Evolutionary conservation across 352 stramenopile species (phyloP), one percentile per base, ranked within the genome.

Genomic region (Phytophthora citricola): DNA sequence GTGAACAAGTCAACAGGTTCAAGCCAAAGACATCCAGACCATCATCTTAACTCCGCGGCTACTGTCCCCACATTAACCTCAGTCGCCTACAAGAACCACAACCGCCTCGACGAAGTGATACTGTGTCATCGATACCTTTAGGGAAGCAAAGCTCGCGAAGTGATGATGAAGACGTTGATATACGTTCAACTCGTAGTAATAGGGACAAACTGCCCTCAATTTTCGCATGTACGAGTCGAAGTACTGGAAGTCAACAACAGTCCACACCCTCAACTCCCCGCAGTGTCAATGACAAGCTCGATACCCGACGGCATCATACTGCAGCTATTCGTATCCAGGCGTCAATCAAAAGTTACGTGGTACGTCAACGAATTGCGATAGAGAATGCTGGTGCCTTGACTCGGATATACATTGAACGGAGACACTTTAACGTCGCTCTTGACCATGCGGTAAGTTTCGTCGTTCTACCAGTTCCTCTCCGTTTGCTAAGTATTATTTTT

Each of bases 391-490:
- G 64, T 9, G 60, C 68, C 10, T 51, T 94, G n/a, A 91, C 77
- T 38, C 73, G 82, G 6, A 66, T 58, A 39, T 92, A 91, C 57
- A 84, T 93, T 44, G 79, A 90, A 45, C 75, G 69, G 4, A 74
- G 82, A 10, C 86, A 94, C 54, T 66, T 79, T 24, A 58, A 71
- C 5, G 29, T 90, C 27, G 64, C 77, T 8, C 53, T 91, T 7
- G 51, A 75, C 0, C 66, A 71, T 39, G 75, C 81, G 60, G 85
- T 92, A 81, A 29, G 36, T 2, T 14, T 65, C 11, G 22, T 29
- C 29, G 26, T 11, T 36, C 15, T 12, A 36, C 15, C 34, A 40
- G 9, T 41, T n/a, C 9, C 9, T 31, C 3, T 27, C 15, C 34
- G 1, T 65, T 41, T 46, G 17, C 47, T 64, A 36, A 61, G 1